These are phyloP conservation scores for Yarrowia bubula DNA, from an alignment of 805 yeast genomes.

Conservation along the genomic window DNA sequence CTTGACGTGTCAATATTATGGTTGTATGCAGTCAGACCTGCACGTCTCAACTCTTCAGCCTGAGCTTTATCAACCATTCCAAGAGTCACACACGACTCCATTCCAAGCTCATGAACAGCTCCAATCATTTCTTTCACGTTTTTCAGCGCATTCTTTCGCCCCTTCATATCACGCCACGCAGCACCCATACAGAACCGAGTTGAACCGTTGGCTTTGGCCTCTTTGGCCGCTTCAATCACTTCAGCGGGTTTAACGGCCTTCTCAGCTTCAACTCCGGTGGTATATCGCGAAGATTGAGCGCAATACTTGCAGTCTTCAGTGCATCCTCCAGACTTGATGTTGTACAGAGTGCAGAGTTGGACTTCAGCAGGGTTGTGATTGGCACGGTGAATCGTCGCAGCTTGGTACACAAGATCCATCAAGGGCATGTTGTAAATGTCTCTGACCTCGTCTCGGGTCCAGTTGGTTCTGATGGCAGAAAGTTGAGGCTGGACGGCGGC, in stretches of 20 bases:
- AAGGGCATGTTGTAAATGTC: conserved; percentile 66
- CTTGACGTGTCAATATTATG: conserved; percentile 80
- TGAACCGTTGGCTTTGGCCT: conserved; percentile 67
- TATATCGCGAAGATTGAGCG: conserved; percentile 66
- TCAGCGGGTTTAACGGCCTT: conserved; percentile 58
- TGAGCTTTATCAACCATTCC: conserved; percentile 76
- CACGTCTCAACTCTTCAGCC: conserved; percentile 55
- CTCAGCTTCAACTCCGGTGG: conserved; percentile 69
- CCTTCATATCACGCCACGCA: conserved; percentile 84
- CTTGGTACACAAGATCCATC: conserved; percentile 55
- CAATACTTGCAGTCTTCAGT: conserved; percentile 81
- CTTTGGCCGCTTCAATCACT: conserved; percentile 62
- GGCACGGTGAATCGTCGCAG: conserved; percentile 65
- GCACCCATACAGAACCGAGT: conserved; percentile 85
- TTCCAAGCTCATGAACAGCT: conserved; percentile 58
- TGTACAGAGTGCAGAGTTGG: conserved; percentile 72
- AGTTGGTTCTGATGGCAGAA: conserved; percentile 35
- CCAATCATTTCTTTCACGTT: conserved; percentile 64
- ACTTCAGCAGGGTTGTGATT: conserved; percentile 68
- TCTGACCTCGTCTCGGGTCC: conserved; percentile 62
- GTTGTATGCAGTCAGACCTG: conserved; percentile 78
- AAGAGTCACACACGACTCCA: conserved; percentile 78
- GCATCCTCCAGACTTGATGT: conserved; percentile 78
- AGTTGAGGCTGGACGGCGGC: conserved; percentile 14
- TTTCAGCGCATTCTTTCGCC: conserved; percentile 65